Evolutionary conservation across 148 eudicot species (phyloP), one percentile per base, ranked within the genome.

Genomic region (Spergularia bocconei): DNA sequence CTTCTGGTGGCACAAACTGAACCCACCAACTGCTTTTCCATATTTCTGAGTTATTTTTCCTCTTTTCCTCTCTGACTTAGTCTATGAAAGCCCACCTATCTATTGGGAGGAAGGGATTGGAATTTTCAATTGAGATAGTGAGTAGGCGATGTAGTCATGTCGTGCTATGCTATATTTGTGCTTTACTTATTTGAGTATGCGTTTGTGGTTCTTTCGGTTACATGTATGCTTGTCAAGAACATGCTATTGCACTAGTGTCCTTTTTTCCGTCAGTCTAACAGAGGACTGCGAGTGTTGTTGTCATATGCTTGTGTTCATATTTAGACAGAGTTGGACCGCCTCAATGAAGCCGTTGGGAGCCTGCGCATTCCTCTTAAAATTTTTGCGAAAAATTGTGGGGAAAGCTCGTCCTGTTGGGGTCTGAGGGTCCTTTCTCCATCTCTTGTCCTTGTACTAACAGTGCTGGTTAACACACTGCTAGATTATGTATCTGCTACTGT

Each of bases 401-500:
- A 10, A 41, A 66, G 53, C 70, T 66, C 25, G 25, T 66, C 70
- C 14, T 7, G 54, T 41, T 66, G 70, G 70, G 41, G 25, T 44
- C 48, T 44, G 48, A 44, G 48, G 48, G 48, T 44, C 17, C 44
- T 47, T 44, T 66, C 47, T 47, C 51, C 69, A 38, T 36, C 20
- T 65, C 69, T 12, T 41, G 50, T n/a, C 16, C 5, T 17, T 38
- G 17, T 17, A 20, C 17, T 41, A 52, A 41, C 53, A 6, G 6
- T 21, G 70, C 39, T 65, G n/a, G 51, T n/a, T 69, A 69, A 19
- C 12, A 19, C 33, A 67, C 54, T 44, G 70, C 54, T 67, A 19
- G 54, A 67, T 10, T 5, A 44, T 47, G 10, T 60, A 36, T 56
- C 20, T 75, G 52, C 17, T 79, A 39, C 65, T 73, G 44, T 1